phyloP scores from a whole-genome alignment of 2,329 filamentous ascomycete genomes.

The Helminthosporium solani region DNA sequence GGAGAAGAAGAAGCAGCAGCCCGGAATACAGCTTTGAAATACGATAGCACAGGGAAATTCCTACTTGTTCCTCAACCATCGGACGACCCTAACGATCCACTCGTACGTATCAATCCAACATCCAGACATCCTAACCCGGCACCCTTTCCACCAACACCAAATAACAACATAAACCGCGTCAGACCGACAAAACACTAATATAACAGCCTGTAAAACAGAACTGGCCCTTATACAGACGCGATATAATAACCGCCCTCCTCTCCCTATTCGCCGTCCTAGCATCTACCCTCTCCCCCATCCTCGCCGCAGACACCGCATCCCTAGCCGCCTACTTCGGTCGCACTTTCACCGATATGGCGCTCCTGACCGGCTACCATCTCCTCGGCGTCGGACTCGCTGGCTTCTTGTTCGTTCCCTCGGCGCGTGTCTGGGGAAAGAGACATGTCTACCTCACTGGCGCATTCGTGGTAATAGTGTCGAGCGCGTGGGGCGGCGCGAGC shows the following conservation, averaged over 20 bases:
- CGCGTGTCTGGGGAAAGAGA: constrained; percentile 88
- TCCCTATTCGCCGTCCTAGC: constrained; percentile 81
- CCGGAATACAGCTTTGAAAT: constrained; percentile 61
- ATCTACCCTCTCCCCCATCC: constrained; percentile 78
- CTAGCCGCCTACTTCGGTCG: constrained; percentile 66
- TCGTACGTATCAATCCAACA: constrained; percentile 51
- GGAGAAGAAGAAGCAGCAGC: constrained; percentile 22
- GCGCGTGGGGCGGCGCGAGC: constrained; percentile 74
- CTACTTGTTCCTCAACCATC: constrained; percentile 89
- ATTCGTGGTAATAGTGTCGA: constrained; percentile 69
- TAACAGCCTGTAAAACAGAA: constrained; percentile 56
- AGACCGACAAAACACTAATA: no score
- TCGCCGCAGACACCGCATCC: constrained; percentile 84
- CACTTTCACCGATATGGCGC: constrained; percentile 72
- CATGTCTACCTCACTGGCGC: constrained; percentile 82
- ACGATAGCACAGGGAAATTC: constrained; percentile 68
- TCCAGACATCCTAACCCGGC: no score
- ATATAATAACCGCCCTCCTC: constrained; percentile 75
- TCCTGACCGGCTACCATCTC: constrained; percentile 85
- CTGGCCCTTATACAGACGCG: constrained; percentile 85
- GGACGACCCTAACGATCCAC: constrained; percentile 85
- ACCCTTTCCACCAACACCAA: no score
- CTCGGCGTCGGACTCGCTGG: constrained; percentile 79
- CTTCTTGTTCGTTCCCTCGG: constrained; percentile 82
- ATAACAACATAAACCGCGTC: no score